Evolutionary conservation across 2,329 filamentous ascomycete genomes (phyloP).

Genomic region (Paraconiothyrium sp.): DNA sequence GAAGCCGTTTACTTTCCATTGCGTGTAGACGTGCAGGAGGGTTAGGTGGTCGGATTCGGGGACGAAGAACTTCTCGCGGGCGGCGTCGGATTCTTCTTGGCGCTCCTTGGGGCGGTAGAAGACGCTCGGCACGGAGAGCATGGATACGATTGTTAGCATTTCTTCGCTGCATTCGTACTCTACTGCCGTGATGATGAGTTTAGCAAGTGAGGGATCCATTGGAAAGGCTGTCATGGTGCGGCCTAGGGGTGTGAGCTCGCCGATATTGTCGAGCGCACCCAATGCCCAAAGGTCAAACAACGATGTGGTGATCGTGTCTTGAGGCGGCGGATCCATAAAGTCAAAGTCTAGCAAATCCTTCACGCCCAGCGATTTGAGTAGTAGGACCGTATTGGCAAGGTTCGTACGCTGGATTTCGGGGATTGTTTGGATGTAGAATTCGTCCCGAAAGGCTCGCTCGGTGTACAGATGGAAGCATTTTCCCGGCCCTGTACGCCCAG

Average conservation of each 20-base stretch:
- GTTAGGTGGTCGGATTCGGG: slow-evolving; percentile 97
- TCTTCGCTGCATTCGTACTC: slow-evolving; percentile 95
- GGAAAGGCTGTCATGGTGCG: slow-evolving; percentile 96
- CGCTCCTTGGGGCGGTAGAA: slow-evolving; percentile 98
- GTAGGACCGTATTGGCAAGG: slow-evolving; percentile 89
- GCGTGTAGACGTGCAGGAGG: slow-evolving; percentile 92
- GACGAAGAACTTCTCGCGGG: slow-evolving; percentile 97
- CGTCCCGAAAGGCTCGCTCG: slow-evolving; percentile 92
- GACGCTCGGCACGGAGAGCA: slow-evolving; percentile 95
- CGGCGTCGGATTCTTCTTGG: slow-evolving; percentile 93
- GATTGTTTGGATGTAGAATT: slow-evolving; percentile 95
- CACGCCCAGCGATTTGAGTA: slow-evolving; percentile 93
- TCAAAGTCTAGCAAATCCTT: slow-evolving; percentile 96
- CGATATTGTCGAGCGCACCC: slow-evolving; percentile 91
- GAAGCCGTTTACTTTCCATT: slow-evolving; percentile 91
- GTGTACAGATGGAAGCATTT: slow-evolving; percentile 96
- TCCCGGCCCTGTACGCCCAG: slow-evolving; percentile 91
- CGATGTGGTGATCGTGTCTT: slow-evolving; percentile 96
- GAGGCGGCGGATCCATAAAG: slow-evolving; percentile 98
- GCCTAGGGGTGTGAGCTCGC: slow-evolving; percentile 87
- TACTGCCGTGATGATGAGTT: slow-evolving; percentile 89
- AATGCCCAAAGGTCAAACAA: slow-evolving; percentile 98
- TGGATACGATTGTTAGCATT: slow-evolving; percentile 97
- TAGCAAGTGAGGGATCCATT: slow-evolving; percentile 96
- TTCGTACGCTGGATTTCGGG: slow-evolving; percentile 98